Percentiles rank a stretch among this genome's conserved stretches.
Conservation (phyloP, 371 early-diverging fungal species). For the Syncephalis plumigaleata region DNA sequence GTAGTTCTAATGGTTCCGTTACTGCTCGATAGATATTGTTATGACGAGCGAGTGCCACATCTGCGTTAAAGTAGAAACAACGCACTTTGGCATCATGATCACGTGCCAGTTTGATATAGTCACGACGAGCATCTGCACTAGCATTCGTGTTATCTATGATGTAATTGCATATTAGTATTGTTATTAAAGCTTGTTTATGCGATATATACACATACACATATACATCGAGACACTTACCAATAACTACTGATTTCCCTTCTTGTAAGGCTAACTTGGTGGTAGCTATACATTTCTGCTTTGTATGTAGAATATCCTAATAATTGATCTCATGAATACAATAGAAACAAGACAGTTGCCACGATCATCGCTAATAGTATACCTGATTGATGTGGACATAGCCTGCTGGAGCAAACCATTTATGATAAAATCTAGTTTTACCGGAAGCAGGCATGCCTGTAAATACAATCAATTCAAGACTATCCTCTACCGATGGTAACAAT, state of each 20-base stretch:
- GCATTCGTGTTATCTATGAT: constrained; percentile 76
- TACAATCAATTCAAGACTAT: constrained; percentile 35
- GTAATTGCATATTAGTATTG: neutral
- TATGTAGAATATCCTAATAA: constrained; percentile 43
- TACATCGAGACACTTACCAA: constrained; percentile 30
- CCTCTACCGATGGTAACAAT: constrained; percentile 16
- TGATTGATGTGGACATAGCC: constrained; percentile 66
- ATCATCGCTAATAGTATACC: too few relatives aligned
- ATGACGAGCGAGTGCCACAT: constrained; percentile 48
- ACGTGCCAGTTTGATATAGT: constrained; percentile 46
- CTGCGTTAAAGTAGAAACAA: constrained; percentile 44
- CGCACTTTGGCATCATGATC: constrained; percentile 30
- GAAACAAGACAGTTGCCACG: too few relatives aligned
- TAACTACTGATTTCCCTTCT: constrained; percentile 34
- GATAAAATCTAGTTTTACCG: constrained; percentile 70
- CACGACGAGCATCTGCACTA: constrained; percentile 28
- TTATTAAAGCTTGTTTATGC: too few relatives aligned
- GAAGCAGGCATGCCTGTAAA: constrained; percentile 71
- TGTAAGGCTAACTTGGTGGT: constrained; percentile 27
- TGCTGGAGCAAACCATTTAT: constrained; percentile 28
- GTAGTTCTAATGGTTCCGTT: neutral
- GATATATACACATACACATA: too few relatives aligned
- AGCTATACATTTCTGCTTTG: constrained; percentile 47
- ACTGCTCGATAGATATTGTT: constrained; percentile 52
- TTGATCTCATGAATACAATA: too few relatives aligned